These are phyloP conservation scores for Globisporangium ultimum DNA, from an alignment of 352 stramenopile genomes.

Conservation along the genomic window DNA sequence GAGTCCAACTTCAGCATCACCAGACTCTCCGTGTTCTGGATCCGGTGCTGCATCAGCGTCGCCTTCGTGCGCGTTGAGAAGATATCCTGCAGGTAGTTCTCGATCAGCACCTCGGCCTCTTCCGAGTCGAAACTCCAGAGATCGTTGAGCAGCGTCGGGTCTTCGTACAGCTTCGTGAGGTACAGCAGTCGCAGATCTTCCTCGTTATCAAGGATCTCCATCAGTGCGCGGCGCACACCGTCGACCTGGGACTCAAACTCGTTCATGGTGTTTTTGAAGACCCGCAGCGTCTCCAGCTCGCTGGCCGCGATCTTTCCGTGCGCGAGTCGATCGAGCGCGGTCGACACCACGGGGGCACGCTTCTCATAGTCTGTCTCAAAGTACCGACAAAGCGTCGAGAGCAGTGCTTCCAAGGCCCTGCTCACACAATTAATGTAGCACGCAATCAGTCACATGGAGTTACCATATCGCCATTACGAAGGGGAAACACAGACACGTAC, in stretches of 20 bases:
- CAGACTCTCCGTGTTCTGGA: conserved; percentile 54
- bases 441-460: not conserved
- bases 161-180: conserved; percentile 57
- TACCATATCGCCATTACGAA: not conserved
- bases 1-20: conserved; percentile 71
- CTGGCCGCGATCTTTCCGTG: conserved; percentile 38
- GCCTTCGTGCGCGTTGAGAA: conserved; percentile 67
- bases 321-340: conserved; percentile 48
- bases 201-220: conserved; percentile 68
- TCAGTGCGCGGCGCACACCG: conserved; percentile 51
- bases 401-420: conserved; percentile 52
- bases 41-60: conserved; percentile 54
- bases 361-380: conserved; percentile 55
- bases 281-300: conserved; percentile 57
- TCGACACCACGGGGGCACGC: conserved; percentile 34
- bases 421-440: not conserved
- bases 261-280: conserved; percentile 71
- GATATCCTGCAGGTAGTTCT: conserved; percentile 63
- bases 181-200: conserved; percentile 60
- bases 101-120: conserved; percentile 52
- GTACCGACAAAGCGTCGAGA: conserved; percentile 54
- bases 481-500: conserved; percentile 18
- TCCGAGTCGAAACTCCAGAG: conserved; percentile 52
- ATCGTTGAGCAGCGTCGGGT: conserved; percentile 44
- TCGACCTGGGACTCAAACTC: conserved; percentile 71